Conservation (phyloP, 139 green algal species). For the Tetradesmus obliquus region DNA sequence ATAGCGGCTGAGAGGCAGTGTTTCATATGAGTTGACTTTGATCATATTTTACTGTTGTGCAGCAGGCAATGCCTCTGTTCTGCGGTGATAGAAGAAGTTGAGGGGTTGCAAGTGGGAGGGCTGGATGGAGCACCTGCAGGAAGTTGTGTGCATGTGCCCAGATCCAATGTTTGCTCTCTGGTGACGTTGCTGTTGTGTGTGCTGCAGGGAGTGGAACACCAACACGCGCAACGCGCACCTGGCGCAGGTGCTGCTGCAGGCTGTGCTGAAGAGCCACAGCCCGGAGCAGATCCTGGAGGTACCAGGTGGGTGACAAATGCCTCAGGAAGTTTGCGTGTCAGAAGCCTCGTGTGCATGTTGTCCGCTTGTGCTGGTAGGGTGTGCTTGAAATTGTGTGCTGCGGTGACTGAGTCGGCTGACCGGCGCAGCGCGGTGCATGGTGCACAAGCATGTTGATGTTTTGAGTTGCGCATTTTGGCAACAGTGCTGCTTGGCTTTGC, state of each 20-base stretch:
- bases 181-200: background rate
- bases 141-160: background rate
- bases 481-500: background rate
- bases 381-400: too few relatives aligned
- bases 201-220: constrained; percentile 94
- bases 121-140: background rate
- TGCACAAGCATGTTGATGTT: too few relatives aligned
- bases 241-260: constrained; percentile 85
- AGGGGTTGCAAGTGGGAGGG: background rate
- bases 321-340: background rate
- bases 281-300: constrained; percentile 73
- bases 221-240: constrained; percentile 84
- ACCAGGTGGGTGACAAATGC: constrained; percentile 35
- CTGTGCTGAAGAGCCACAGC: constrained; percentile 70
- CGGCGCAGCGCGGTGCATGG: too few relatives aligned
- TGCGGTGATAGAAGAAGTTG: background rate
- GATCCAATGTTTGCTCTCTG: background rate
- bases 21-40: background rate
- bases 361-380: background rate
- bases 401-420: too few relatives aligned
- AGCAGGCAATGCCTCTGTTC: background rate
- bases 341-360: background rate
- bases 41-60: background rate
- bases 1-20: background rate
- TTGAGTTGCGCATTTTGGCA: too few relatives aligned